These are phyloP conservation scores for Coemansia sp. DNA, from an alignment of 192 early-diverging fungal genomes.

Conservation along the genomic window DNA sequence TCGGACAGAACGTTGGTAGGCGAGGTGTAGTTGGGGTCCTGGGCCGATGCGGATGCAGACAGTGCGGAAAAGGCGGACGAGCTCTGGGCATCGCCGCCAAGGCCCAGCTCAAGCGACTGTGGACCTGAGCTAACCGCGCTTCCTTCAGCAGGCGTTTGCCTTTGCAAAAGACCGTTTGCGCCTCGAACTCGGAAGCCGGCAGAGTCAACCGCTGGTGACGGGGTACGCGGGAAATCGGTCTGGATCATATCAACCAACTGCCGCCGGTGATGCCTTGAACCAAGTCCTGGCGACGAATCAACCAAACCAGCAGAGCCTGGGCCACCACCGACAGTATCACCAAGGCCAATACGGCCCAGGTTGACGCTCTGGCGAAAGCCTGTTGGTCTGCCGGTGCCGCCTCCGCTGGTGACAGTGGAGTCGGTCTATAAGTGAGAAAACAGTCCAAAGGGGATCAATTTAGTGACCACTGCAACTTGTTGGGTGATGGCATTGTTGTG, in stretches of 20 bases:
- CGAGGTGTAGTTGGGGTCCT: conserved; percentile 14
- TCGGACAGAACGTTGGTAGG: conserved; percentile 40
- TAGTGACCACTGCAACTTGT: not conserved
- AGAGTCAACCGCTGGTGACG: conserved; percentile 47
- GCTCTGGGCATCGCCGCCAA: conserved; percentile 8
- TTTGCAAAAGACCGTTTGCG: conserved; percentile 16
- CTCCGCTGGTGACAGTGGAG: conserved; percentile 21
- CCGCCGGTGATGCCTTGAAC: conserved; percentile 35
- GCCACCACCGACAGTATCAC: conserved; percentile 10
- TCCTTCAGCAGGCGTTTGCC: conserved; percentile 10
- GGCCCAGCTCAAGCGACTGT: conserved; percentile 10
- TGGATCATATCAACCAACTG: conserved; percentile 55
- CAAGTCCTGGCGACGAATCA: conserved; percentile 14
- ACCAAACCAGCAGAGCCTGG: conserved; percentile 13
- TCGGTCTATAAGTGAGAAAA: conserved; percentile 27
- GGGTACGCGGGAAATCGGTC: conserved; percentile 53
- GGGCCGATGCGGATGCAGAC: conserved; percentile 33
- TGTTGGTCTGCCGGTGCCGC: conserved; percentile 18
- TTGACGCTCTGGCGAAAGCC: conserved; percentile 26
- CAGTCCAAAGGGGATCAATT: not conserved
- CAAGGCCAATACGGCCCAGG: conserved; percentile 25
- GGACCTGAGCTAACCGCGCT: not conserved
- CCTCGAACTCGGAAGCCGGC: conserved; percentile 18
- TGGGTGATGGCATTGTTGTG: not conserved
- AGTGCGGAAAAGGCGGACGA: conserved; percentile 47